Conservation (phyloP, 2,329 filamentous ascomycete species). For the Xylariaceae sp. region DNA sequence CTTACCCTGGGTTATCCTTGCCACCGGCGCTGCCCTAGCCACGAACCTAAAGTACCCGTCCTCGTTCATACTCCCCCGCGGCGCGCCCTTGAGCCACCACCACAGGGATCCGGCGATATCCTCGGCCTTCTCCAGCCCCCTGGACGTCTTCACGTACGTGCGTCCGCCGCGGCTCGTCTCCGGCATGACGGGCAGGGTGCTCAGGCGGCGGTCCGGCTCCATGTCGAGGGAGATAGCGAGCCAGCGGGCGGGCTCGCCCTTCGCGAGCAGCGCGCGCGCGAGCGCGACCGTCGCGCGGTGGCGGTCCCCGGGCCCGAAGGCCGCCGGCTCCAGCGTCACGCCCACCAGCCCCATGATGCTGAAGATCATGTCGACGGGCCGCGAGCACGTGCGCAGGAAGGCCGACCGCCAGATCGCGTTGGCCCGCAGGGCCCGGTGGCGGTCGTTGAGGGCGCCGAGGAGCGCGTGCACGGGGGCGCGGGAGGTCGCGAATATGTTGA, state of each 20-base stretch:
- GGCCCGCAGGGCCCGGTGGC: not conserved
- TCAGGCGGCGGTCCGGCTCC: constrained; percentile 54
- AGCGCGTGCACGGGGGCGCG: not conserved
- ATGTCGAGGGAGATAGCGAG: constrained; percentile 59
- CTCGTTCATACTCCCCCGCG: constrained; percentile 10
- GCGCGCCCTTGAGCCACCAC: constrained; percentile 13
- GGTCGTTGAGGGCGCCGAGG: not conserved
- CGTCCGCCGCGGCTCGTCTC: constrained; percentile 50
- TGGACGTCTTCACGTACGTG: not conserved
- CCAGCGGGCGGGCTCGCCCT: constrained; percentile 58
- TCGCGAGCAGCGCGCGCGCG: constrained; percentile 60
- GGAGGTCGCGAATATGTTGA: not conserved
- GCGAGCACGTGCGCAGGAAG: not conserved
- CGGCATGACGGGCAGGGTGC: constrained; percentile 51
- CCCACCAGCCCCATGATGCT: constrained; percentile 22
- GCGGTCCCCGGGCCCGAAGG: constrained; percentile 6
- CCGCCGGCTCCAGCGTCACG: constrained; percentile 9
- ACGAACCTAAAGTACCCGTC: constrained; percentile 6
- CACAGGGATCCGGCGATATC: constrained; percentile 1
- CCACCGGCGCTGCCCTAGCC: not conserved
- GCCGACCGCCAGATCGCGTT: not conserved
- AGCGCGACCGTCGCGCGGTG: constrained; percentile 34
- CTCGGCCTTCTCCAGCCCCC: constrained; percentile 29
- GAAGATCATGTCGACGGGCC: constrained; percentile 12
- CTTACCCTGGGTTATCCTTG: not conserved